Base-by-base conservation (phyloP, 768 basidiomycete genomes). In the Suillus plorans region DNA sequence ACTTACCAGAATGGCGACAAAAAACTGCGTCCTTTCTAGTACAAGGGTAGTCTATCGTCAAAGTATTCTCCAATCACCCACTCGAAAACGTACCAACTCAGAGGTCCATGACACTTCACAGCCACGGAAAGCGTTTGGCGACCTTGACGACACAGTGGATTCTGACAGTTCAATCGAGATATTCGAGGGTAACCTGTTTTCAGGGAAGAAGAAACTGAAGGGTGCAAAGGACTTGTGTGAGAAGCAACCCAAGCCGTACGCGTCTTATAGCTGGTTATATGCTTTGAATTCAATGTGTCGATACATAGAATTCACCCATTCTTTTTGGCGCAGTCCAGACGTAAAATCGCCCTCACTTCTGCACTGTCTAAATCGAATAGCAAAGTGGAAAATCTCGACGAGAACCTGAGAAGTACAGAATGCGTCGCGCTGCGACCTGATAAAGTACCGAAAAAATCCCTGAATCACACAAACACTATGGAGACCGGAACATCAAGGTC, bases 91-190 rank as follows among this genome's bases (percentile, higher is more conserved):
- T n/a, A 36, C 57, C 16, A 58, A 18, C 10, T 3, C 18, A 41
- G 57, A 22, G 22, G 22, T 25, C 18, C 25, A 31, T 31, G 31
- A 31, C 31, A 34, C 34, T 25, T 58, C 22, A 18, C 39, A 4
- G 6, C 22, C 57, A 58, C 41, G 7, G 18, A 28, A 25, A 7
- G 58, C 25, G 6, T 13, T 42, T 12, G 12, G n/a, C 61, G 14
- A 34, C 50, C 39, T 53, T 59, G 28, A 28, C 18, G 66, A 75
- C 64, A 66, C 69, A 42, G 65, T 67, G 16, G 67, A 66, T 14
- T 63, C 73, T 28, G 75, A 77, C 47, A 75, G 70, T 68, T 76
- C 75, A 31, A 68, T 76, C 44, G 76, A 77, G 64, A 75, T 76
- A 42, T 41, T 72, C 47, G 75, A 76, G 9, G 75, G 66, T 28